A percentile compares a stretch with the other conserved stretches of the same genome.
phyloP scores from a whole-genome alignment of 805 yeast species.

The Candida quercuum region DNA sequence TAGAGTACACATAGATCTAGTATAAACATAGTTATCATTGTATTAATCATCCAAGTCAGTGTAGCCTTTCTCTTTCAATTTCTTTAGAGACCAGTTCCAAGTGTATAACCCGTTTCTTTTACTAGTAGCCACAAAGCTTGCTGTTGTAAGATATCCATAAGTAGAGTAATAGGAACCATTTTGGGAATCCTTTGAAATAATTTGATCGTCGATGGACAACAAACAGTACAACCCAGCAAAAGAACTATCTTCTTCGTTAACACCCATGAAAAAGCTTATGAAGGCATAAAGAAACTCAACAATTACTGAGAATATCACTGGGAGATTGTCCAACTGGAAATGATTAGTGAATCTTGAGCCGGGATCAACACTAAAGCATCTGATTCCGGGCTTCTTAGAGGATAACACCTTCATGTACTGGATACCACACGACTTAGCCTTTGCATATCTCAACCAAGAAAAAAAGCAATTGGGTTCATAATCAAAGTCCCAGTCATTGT shows the following conservation, averaged over 20 bases:
- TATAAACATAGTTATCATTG: too few relatives aligned
- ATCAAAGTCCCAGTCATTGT: slow-evolving; percentile 44
- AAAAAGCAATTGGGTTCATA: slow-evolving; percentile 61
- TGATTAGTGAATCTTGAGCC: too few relatives aligned
- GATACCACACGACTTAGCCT: slow-evolving; percentile 73
- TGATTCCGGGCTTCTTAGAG: slow-evolving; percentile 56
- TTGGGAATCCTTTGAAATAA: too few relatives aligned
- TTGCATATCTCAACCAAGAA: slow-evolving; percentile 73
- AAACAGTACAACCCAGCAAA: slow-evolving; percentile 60
- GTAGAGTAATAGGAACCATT: slow-evolving; percentile 62
- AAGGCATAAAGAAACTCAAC: too few relatives aligned
- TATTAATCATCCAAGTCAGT: slow-evolving; percentile 14
- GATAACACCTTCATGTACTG: slow-evolving; percentile 66
- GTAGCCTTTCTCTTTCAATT: slow-evolving; percentile 50
- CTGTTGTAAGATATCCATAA: slow-evolving; percentile 49
- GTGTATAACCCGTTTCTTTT: slow-evolving; percentile 56
- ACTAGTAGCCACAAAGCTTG: slow-evolving; percentile 55
- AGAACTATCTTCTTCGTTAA: slow-evolving; percentile 70
- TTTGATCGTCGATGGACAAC: slow-evolving; percentile 41
- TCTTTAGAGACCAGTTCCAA: slow-evolving; percentile 75
- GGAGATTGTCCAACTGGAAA: too few relatives aligned
- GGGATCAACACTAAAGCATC: slow-evolving; percentile 69
- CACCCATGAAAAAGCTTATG: too few relatives aligned
- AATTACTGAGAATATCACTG: too few relatives aligned
- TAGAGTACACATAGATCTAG: too few relatives aligned